A percentile compares a stretch with the other conserved stretches of the same genome.
Conservation (phyloP, 2,329 filamentous ascomycete genomes). For the Ophiostoma piceae region DNA sequence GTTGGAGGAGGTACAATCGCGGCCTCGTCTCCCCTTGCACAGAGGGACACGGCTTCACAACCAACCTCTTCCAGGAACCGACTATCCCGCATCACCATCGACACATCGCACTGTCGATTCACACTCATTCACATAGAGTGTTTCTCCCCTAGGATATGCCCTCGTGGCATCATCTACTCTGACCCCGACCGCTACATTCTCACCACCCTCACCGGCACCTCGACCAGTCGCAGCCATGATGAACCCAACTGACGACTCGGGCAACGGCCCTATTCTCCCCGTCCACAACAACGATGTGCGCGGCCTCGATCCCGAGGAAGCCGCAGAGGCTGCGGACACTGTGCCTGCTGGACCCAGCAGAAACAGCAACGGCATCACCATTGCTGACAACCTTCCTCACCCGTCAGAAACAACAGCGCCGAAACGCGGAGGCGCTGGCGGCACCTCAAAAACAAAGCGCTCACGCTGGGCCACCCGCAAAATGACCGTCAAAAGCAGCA, state of each 20-base stretch:
- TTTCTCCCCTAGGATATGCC: slow-evolving; percentile 20
- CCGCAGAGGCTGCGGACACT: background rate
- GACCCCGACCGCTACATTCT: slow-evolving; percentile 2
- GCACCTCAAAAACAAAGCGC: slow-evolving; percentile 54
- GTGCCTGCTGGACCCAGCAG: slow-evolving; percentile 15
- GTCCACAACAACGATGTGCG: background rate
- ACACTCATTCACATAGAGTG: background rate
- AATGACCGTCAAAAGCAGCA: slow-evolving; percentile 67
- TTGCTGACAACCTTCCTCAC: slow-evolving; percentile 28
- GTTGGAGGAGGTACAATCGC: slow-evolving; percentile 15
- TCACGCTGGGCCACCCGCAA: slow-evolving; percentile 96
- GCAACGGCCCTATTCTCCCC: background rate
- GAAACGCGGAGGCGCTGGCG: slow-evolving; percentile 15
- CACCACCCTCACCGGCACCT: slow-evolving; percentile 7
- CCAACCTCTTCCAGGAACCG: background rate
- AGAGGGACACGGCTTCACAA: slow-evolving; percentile 13
- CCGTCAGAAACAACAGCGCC: slow-evolving; percentile 29
- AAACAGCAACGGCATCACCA: slow-evolving; percentile 24
- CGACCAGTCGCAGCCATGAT: slow-evolving; percentile 8
- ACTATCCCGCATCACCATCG: background rate
- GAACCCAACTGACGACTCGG: background rate
- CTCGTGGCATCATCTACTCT: slow-evolving; percentile 19
- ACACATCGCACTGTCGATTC: slow-evolving; percentile 8
- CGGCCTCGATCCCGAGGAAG: slow-evolving; percentile 7
- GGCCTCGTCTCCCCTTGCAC: background rate